Base-by-base conservation (phyloP, 352 stramenopile species). In the Halophytophthora batemanensis region DNA sequence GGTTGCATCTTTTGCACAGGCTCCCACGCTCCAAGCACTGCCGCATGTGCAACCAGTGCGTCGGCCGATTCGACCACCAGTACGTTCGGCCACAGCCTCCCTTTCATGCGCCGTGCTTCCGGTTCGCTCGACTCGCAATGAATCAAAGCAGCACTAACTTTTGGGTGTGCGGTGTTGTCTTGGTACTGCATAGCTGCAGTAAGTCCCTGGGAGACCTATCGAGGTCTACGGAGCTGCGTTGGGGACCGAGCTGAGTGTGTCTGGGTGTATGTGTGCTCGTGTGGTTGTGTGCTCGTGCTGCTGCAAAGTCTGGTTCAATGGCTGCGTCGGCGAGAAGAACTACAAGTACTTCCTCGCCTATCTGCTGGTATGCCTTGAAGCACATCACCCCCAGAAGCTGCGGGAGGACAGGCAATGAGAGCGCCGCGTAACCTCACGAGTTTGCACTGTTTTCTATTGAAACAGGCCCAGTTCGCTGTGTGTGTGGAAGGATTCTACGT, bases 11-110 rank as follows among this genome's bases (percentile, higher is more conserved):
- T 2, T n/a, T 6, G 29, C 43, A 13, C 48, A 91, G 80, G 49
- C 47, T 93, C 11, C 84, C 88, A 6, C 66, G 88, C 14, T 96
- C 84, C 25, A 97, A 97, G 62, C 88, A 97, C 70, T 97, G 88
- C 45, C 59, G 82, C 36, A 61, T 96, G 49, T 97, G 88, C 66
- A 84, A 95, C 42, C 74, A 86, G 25, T 97, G 88, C 47, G 77
- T 96, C 37, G 78, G 71, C 17, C 77, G 85, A 62, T 97, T 97
- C 42, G 88, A 97, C 37, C 88, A 96, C 59, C 86, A 95, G 83
- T 96, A 77, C 50, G 82, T 72, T 44, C 8, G 21, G 13, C n/a
- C 44, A 1, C n/a, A n/a, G n/a, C 12, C 25, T 17, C 18, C 10
- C 6, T 11, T 42, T 17, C 23, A 8, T 31, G 4, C 25, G 8